Evolutionary conservation across 2,329 filamentous ascomycete genomes (phyloP).

Genomic region (Arthroderma uncinatum): DNA sequence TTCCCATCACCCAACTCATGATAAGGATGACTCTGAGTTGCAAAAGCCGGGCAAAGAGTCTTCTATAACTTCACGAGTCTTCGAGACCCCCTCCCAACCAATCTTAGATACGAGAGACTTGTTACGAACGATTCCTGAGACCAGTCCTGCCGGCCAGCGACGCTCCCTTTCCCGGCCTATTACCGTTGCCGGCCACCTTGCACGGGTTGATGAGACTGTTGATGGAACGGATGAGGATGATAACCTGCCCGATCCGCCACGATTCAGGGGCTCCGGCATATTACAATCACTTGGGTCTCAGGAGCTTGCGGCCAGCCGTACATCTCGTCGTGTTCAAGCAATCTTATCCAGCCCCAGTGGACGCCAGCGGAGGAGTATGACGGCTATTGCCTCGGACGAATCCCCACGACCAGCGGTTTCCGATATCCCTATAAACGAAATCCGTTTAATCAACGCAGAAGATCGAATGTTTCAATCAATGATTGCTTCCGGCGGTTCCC

Average conservation of each 20-base stretch:
- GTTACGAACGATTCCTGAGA: slow-evolving; percentile 26
- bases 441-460: slow-evolving; percentile 30
- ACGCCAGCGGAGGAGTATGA: slow-evolving; percentile 28
- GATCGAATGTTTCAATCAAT: slow-evolving; percentile 31
- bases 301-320: slow-evolving; percentile 4
- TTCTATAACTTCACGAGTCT: slow-evolving; percentile 31
- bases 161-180: neutral
- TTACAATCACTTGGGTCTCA: neutral
- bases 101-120: slow-evolving; percentile 14
- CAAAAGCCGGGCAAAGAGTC: slow-evolving; percentile 22
- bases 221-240: slow-evolving; percentile 1
- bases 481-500: slow-evolving; percentile 24
- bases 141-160: slow-evolving; percentile 24
- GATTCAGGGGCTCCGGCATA: neutral
- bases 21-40: neutral
- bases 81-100: slow-evolving; percentile 29
- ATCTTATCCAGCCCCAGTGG: slow-evolving; percentile 32
- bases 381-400: slow-evolving; percentile 34
- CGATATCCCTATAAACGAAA: slow-evolving; percentile 22
- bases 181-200: neutral
- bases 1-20: neutral
- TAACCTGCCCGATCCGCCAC: slow-evolving; percentile 3
- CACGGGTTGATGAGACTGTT: neutral
- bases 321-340: slow-evolving; percentile 8
- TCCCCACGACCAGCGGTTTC: slow-evolving; percentile 24